Evolutionary conservation across 2,329 filamentous ascomycete genomes (phyloP).

Genomic region (Beauveria sp.): DNA sequence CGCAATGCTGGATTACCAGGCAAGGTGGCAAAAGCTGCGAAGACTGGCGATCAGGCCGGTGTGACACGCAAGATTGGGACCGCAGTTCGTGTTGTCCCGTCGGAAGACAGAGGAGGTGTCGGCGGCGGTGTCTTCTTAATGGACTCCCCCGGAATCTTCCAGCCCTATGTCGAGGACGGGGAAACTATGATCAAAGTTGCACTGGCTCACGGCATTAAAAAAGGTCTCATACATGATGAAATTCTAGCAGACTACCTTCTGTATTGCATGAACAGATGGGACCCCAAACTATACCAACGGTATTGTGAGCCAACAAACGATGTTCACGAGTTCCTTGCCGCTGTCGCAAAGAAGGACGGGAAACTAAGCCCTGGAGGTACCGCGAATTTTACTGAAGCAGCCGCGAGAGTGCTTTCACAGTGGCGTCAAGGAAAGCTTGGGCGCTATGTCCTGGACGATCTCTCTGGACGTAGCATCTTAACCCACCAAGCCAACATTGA

Average conservation of each 20-base stretch:
- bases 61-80: slow-evolving; percentile 79
- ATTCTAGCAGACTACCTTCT: slow-evolving; percentile 86
- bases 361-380: slow-evolving; percentile 65
- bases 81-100: slow-evolving; percentile 64
- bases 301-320: slow-evolving; percentile 76
- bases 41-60: slow-evolving; percentile 80
- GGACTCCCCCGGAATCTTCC: slow-evolving; percentile 91
- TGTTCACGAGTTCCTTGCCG: slow-evolving; percentile 61
- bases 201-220: slow-evolving; percentile 83
- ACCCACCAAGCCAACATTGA: slow-evolving; percentile 38
- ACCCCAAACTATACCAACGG: slow-evolving; percentile 52
- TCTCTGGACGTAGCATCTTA: slow-evolving; percentile 52
- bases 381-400: slow-evolving; percentile 64
- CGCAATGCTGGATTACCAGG: slow-evolving; percentile 55
- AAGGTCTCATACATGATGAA: slow-evolving; percentile 69
- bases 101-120: slow-evolving; percentile 32
- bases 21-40: slow-evolving; percentile 56
- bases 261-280: slow-evolving; percentile 67
- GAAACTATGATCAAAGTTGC: slow-evolving; percentile 94
- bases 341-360: slow-evolving; percentile 66
- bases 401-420: slow-evolving; percentile 70
- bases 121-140: slow-evolving; percentile 69
- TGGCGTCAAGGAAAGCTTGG: slow-evolving; percentile 76
- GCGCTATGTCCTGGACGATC: slow-evolving; percentile 69
- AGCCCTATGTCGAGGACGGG: slow-evolving; percentile 79